Evolutionary conservation across 2,329 filamentous ascomycete genomes (phyloP).

Genomic region (Nannizzia gypsea): DNA sequence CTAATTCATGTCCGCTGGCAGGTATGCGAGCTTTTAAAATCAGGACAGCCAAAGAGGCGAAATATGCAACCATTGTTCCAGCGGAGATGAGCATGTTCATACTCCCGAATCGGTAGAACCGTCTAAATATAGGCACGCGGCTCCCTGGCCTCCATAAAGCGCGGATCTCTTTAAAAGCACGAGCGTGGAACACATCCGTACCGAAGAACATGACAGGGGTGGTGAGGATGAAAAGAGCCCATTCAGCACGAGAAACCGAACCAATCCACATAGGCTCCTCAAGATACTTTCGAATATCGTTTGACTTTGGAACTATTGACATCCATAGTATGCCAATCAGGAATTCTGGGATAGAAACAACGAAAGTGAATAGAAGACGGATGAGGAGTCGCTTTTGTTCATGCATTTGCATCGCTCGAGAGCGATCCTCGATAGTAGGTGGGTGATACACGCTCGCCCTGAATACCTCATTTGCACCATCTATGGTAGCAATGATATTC

Average conservation of each 20-base stretch:
- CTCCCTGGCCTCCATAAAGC: slow-evolving; percentile 68
- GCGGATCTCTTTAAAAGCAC: slow-evolving; percentile 66
- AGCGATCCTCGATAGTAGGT: slow-evolving; percentile 71
- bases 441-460: slow-evolving; percentile 62
- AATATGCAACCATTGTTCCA: slow-evolving; percentile 76
- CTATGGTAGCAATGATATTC: slow-evolving; percentile 57
- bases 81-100: slow-evolving; percentile 93
- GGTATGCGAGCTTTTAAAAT: slow-evolving; percentile 42
- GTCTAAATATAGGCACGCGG: slow-evolving; percentile 56
- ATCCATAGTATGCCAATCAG: slow-evolving; percentile 84
- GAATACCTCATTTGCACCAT: slow-evolving; percentile 54
- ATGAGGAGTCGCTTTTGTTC: slow-evolving; percentile 58
- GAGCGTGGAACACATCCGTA: slow-evolving; percentile 71
- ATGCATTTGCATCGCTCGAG: slow-evolving; percentile 56
- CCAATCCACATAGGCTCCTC: slow-evolving; percentile 61
- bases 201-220: slow-evolving; percentile 81
- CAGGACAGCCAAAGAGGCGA: slow-evolving; percentile 69
- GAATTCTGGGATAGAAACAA: slow-evolving; percentile 69
- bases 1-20: slow-evolving; percentile 31
- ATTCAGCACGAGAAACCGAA: slow-evolving; percentile 59
- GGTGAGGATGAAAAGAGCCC: slow-evolving; percentile 67
- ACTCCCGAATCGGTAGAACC: slow-evolving; percentile 87
- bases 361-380: slow-evolving; percentile 57
- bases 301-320: slow-evolving; percentile 56
- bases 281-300: slow-evolving; percentile 51